Evolutionary conservation across 176 grass and related monocot species (phyloP).

Genomic region (Cenchrus americanus): DNA sequence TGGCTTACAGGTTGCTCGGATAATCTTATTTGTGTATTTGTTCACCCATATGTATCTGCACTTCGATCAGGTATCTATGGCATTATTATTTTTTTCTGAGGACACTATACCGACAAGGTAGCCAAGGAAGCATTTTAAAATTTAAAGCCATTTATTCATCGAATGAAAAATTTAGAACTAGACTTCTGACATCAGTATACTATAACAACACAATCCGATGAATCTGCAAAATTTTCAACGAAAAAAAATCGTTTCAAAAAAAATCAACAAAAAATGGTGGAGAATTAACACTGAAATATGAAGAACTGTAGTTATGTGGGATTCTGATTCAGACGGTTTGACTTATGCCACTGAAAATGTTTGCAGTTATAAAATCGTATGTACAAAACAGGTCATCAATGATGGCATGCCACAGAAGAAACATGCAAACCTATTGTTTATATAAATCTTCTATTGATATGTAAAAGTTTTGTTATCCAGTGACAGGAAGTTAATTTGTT

Average conservation of each 20-base stretch:
- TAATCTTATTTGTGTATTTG: slow-evolving; percentile 80
- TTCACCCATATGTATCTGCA: slow-evolving; percentile 74
- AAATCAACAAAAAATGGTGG: background rate
- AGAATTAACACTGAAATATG: background rate
- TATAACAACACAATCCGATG: background rate
- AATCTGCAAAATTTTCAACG: background rate
- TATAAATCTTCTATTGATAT: background rate
- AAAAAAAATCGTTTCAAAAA: background rate
- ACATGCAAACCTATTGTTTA: background rate
- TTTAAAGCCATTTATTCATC: background rate
- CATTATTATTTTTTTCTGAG: background rate
- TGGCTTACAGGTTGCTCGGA: slow-evolving; percentile 69
- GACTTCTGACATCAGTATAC: background rate
- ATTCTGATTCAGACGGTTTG: background rate
- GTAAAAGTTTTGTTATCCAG: background rate
- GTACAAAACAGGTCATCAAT: background rate
- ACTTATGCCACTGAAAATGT: background rate
- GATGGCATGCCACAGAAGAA: background rate
- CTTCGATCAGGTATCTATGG: slow-evolving; percentile 72
- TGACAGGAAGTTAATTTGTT: background rate
- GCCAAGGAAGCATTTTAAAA: background rate
- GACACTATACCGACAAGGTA: background rate
- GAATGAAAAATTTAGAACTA: background rate
- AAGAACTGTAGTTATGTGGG: background rate
- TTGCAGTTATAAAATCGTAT: background rate